phyloP scores from a whole-genome alignment of 805 yeast species.

The Candida patagonica region DNA sequence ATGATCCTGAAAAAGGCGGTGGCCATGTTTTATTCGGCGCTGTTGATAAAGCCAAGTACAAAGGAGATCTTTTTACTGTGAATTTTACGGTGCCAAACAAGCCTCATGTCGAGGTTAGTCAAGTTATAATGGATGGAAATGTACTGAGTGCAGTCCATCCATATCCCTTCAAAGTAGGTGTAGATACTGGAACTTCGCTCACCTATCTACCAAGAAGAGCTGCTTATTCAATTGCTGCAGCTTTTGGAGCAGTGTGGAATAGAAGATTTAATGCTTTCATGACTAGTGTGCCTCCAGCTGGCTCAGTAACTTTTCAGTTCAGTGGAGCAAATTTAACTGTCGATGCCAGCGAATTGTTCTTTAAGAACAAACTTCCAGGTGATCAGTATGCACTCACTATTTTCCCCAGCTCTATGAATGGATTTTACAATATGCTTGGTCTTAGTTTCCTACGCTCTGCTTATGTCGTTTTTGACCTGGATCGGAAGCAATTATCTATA shows the following conservation, averaged over 20 bases:
- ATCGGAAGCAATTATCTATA: slow-evolving; percentile 43
- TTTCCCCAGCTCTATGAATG: slow-evolving; percentile 3
- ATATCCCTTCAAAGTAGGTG: slow-evolving; percentile 6
- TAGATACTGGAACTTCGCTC: slow-evolving; percentile 51
- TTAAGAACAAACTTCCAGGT: neutral
- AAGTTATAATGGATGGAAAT: too few relatives aligned
- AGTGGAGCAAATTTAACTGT: slow-evolving; percentile 20
- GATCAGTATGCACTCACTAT: slow-evolving; percentile 5
- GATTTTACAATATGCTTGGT: slow-evolving; percentile 38
- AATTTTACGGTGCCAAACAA: too few relatives aligned
- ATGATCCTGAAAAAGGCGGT: slow-evolving; percentile 24
- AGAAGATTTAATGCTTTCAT: slow-evolving; percentile 1
- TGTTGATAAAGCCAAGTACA: slow-evolving; percentile 36
- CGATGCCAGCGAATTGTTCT: slow-evolving; percentile 8
- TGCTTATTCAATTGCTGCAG: slow-evolving; percentile 14
- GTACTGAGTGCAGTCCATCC: too few relatives aligned
- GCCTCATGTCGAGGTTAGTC: too few relatives aligned
- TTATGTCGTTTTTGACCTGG: slow-evolving; percentile 62
- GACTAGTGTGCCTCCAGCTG: slow-evolving; percentile 1
- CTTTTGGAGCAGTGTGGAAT: slow-evolving; percentile 9
- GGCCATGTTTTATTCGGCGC: slow-evolving; percentile 39
- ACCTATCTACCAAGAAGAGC: slow-evolving; percentile 37
- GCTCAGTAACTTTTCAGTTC: slow-evolving; percentile 15
- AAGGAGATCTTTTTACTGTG: slow-evolving; percentile 30
- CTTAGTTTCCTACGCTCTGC: slow-evolving; percentile 55